Percentiles rank a stretch among this genome's conserved stretches.
Evolutionary conservation across 257 asterid species (phyloP).

Genomic region (Echium plantagineum): DNA sequence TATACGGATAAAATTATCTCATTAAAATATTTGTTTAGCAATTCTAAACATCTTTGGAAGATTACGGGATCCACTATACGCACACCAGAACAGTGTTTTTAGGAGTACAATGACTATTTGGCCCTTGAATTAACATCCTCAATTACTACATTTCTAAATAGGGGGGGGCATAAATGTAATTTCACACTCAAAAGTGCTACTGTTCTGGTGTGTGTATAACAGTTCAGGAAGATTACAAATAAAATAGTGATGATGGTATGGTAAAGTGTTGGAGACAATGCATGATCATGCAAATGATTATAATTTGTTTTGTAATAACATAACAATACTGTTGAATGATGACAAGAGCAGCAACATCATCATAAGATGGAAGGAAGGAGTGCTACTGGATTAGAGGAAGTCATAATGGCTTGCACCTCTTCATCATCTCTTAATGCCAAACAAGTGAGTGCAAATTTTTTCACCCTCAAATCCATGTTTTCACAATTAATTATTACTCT

Average conservation of each 20-base stretch:
- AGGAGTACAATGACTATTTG: no score
- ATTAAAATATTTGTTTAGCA: no score
- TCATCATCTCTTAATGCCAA: conserved; percentile 34
- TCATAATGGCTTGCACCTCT: conserved; percentile 96
- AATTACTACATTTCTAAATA: no score
- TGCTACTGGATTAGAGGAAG: conserved; percentile 92
- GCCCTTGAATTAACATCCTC: no score
- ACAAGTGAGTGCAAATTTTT: conserved; percentile 47
- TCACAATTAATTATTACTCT: not conserved
- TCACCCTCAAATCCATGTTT: conserved; percentile 15
- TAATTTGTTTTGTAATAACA: conserved; percentile 15
- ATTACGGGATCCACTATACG: no score
- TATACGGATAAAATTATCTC: no score
- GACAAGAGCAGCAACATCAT: conserved; percentile 39
- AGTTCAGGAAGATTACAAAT: no score
- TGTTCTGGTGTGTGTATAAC: no score
- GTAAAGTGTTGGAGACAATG: conserved; percentile 40
- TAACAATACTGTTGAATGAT: not conserved
- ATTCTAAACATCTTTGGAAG: no score
- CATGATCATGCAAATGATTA: conserved; percentile 65
- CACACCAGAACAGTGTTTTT: no score
- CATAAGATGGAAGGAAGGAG: conserved; percentile 70
- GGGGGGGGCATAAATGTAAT: no score
- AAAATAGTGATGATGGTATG: conserved; percentile 22
- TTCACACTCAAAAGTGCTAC: no score